Base-by-base conservation (phyloP, 2,329 filamentous ascomycete genomes). In the Stenocarpella maydis region DNA sequence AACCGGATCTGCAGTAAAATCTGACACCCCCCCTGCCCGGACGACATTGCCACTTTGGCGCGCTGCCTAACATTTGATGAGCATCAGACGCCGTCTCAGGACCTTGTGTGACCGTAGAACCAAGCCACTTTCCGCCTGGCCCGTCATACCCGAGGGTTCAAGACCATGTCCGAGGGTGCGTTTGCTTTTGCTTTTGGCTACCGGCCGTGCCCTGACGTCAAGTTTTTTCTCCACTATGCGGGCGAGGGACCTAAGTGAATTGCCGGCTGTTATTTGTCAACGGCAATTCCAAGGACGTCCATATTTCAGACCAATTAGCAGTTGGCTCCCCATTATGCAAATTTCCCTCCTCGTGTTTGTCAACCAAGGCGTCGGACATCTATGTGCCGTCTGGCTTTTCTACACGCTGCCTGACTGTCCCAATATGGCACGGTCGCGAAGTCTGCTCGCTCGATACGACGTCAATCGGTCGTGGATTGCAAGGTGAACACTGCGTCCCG, bases 71-170 rank as follows among this genome's bases (percentile, higher is more conserved):
- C 58, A 63, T 63, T 28, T 63, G 58, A 63, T 49, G 58, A 49
- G 58, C 58, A 63, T 63, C 58, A 63, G 58, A 49, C 26, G 58
- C 58, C 58, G 58, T 63, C 58, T 63, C 58, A 63, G 58, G 58
- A 26, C 58, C 58, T 28, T 63, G 58, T 63, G 58, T 47, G 58
- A 63, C 43, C 28, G 26, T 61, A n/a, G 47, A n/a, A 45, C 55
- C 55, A 41, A 61, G 55, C 39, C 41, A 34, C 55, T 61, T 34
- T 24, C 55, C 55, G 28, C 37, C 58, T 63, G 58, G 43, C 41
- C 58, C 49, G 21, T 26, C 28, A 41, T 28, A 50, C 47, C 45
- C 53, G 31, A 53, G 55, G 45, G 53, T 49, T 47, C 49, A n/a
- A 49, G 19, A 45, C 50, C 67, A 49, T 39, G 17, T 37, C 39